Evolutionary conservation across 768 basidiomycete genomes (phyloP).

Genomic region (Hortiboletus flavorubellus): DNA sequence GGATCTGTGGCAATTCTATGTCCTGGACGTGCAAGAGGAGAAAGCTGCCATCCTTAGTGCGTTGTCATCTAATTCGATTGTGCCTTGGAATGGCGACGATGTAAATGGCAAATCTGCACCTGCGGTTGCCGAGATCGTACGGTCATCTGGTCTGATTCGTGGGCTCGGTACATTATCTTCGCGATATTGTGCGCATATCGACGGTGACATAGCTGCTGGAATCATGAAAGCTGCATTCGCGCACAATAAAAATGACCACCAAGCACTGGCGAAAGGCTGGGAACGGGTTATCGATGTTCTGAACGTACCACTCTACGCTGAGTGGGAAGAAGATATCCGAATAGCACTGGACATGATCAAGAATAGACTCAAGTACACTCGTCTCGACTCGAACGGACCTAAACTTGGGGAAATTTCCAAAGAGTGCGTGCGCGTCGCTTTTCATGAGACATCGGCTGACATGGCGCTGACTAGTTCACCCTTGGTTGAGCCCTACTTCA

Average conservation of each 20-base stretch:
- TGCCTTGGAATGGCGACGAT: constrained; percentile 59
- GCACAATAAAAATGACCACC: constrained; percentile 42
- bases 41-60: constrained; percentile 45
- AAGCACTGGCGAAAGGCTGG: constrained; percentile 70
- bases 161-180: constrained; percentile 59
- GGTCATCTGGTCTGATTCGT: constrained; percentile 49
- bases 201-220: constrained; percentile 65
- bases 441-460: constrained; percentile 7
- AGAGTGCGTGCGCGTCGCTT: constrained; percentile 46
- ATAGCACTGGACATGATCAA: constrained; percentile 71
- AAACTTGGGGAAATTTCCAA: constrained; percentile 75
- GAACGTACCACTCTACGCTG: constrained; percentile 84
- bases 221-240: constrained; percentile 68
- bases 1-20: constrained; percentile 93
- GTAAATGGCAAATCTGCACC: constrained; percentile 56
- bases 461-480: constrained; percentile 54
- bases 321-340: constrained; percentile 81
- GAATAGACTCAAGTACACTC: constrained; percentile 73
- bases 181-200: constrained; percentile 65
- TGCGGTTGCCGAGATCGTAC: constrained; percentile 65
- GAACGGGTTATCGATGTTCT: constrained; percentile 74
- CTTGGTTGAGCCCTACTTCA: constrained; percentile 91
- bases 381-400: constrained; percentile 82
- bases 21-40: constrained; percentile 71
- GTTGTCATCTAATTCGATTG: constrained; percentile 34